phyloP scores from a whole-genome alignment of 176 grass and related monocot species.

The Ampelocalamus luodianensis region DNA sequence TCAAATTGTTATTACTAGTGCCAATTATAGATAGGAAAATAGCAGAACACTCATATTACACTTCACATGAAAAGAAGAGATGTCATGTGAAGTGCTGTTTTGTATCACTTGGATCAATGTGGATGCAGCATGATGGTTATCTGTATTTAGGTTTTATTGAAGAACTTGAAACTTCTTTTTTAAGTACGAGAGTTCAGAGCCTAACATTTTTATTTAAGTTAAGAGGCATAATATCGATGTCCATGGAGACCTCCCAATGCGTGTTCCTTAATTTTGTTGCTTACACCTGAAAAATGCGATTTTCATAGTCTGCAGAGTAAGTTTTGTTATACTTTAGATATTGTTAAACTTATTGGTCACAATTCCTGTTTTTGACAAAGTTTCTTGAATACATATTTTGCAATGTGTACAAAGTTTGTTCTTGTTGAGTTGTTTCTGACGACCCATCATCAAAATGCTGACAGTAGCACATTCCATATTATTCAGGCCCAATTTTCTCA shows the following conservation, averaged over 20 bases:
- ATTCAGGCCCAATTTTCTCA: conserved; percentile 86
- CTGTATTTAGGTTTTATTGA: not conserved
- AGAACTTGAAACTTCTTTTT: not conserved
- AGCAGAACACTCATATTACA: not conserved
- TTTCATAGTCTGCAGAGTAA: not conserved
- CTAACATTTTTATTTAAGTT: not conserved
- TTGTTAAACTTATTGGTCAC: conserved; percentile 1
- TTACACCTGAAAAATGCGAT: not conserved
- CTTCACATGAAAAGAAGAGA: not conserved
- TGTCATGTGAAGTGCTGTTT: not conserved
- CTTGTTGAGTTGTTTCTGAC: not conserved
- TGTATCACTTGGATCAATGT: not conserved
- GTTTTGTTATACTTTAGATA: not conserved
- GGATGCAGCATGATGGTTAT: not conserved
- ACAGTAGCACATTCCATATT: conserved; percentile 26
- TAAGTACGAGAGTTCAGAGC: not conserved
- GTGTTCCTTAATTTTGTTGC: not conserved
- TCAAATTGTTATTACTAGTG: not conserved
- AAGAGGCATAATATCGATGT: not conserved
- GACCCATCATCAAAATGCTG: conserved; percentile 15
- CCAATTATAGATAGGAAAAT: not conserved
- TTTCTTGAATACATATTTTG: not conserved
- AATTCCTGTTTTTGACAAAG: not conserved
- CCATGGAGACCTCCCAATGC: not conserved
- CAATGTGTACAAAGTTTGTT: not conserved